Conservation (phyloP, 495 filamentous ascomycete genomes). For the Rostrohypoxylon terebratum region DNA sequence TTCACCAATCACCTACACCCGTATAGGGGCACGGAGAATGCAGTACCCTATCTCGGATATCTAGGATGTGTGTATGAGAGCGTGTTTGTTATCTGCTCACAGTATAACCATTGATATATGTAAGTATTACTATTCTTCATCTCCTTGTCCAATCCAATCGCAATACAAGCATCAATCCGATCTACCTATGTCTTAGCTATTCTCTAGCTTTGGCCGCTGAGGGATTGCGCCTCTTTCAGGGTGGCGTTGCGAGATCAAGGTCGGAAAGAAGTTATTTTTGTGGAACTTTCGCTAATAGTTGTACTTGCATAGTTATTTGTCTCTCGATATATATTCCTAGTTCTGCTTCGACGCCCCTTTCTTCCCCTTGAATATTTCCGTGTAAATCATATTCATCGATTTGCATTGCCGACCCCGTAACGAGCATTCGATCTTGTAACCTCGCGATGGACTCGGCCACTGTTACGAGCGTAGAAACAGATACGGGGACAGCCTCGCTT, state of each 20-base stretch:
- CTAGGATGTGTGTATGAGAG: conserved; percentile 16
- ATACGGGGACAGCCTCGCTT: conserved; percentile 26
- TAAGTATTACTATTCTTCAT: neutral
- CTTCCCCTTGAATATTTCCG: neutral
- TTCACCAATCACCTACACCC: conserved; percentile 2
- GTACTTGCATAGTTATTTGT: neutral
- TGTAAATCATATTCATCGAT: neutral
- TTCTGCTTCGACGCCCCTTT: neutral
- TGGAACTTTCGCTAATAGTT: conserved; percentile 26
- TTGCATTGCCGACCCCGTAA: neutral
- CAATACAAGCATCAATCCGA: neutral
- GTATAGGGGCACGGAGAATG: conserved; percentile 18
- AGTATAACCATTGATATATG: neutral
- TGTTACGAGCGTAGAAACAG: conserved; percentile 43
- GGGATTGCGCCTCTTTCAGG: conserved; percentile 14
- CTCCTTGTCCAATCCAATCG: conserved; percentile 11
- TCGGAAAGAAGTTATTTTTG: neutral
- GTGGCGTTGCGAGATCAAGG: conserved; percentile 20
- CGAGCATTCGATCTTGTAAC: conserved; percentile 1
- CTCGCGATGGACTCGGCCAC: conserved; percentile 46
- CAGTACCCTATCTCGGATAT: conserved; percentile 22
- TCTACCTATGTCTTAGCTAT: conserved; percentile 24
- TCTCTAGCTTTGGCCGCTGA: conserved; percentile 6
- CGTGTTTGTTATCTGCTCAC: neutral
- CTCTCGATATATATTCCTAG: neutral